Evolutionary conservation across 78 protist genomes (phyloP).

Genomic region (Dictyostelium discoideum): DNA sequence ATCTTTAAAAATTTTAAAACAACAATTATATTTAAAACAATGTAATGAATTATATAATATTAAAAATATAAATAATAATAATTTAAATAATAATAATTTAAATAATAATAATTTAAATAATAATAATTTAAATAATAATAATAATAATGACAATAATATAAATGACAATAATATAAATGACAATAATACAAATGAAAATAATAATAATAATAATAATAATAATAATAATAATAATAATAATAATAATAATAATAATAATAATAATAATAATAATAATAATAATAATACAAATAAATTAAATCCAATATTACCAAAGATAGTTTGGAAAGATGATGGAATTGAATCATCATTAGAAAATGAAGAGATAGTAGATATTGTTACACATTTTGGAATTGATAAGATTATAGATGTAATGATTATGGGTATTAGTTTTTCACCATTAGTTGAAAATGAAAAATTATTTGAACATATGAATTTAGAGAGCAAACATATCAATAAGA

Average conservation of each 20-base stretch:
- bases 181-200: background rate
- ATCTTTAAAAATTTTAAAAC: constrained; percentile 33
- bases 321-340: constrained; percentile 76
- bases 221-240: no score
- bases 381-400: constrained; percentile 56
- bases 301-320: background rate
- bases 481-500: constrained; percentile 41
- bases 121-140: background rate
- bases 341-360: constrained; percentile 33
- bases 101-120: background rate
- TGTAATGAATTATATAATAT: background rate
- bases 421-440: constrained; percentile 45
- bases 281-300: background rate
- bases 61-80: background rate
- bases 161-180: background rate
- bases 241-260: no score
- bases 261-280: no score
- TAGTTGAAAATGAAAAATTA: constrained; percentile 51
- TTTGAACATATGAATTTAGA: constrained; percentile 46
- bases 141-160: background rate
- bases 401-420: constrained; percentile 40
- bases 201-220: background rate
- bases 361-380: constrained; percentile 10
- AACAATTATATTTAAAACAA: background rate
- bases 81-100: background rate